phyloP scores from a whole-genome alignment of 2,329 filamentous ascomycete genomes.

The Hymenoscyphus infarciens region DNA sequence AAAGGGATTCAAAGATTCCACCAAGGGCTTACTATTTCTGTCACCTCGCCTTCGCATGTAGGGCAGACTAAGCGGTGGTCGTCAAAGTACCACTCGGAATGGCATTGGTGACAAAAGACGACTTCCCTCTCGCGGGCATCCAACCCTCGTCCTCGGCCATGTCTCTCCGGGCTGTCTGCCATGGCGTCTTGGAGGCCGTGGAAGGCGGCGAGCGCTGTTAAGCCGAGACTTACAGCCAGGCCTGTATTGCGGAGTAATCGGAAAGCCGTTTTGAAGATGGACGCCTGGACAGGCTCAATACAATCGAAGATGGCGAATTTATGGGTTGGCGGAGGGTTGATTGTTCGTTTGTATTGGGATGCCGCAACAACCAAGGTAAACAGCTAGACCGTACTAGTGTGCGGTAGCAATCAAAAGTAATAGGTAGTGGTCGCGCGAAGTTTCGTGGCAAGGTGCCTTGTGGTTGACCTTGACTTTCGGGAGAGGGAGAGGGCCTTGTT shows the following conservation, averaged over 20 bases:
- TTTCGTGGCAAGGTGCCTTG: not conserved
- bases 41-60: conserved; percentile 71
- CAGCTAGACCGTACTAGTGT: not conserved
- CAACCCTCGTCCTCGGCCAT: conserved; percentile 36
- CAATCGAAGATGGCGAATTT: not conserved
- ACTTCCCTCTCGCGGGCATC: conserved; percentile 60
- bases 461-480: conserved; percentile 3
- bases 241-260: conserved; percentile 51
- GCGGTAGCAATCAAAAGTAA: not conserved
- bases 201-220: conserved; percentile 54
- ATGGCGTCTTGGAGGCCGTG: conserved; percentile 45
- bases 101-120: conserved; percentile 81
- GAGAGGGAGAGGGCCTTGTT: not conserved
- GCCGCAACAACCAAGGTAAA: not conserved
- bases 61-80: conserved; percentile 70
- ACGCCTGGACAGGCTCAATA: conserved; percentile 6
- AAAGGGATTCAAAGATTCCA: not conserved
- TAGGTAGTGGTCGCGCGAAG: not conserved
- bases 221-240: conserved; percentile 56
- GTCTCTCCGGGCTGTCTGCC: conserved; percentile 29
- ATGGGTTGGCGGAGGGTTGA: not conserved
- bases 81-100: conserved; percentile 75
- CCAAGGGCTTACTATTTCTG: conserved; percentile 70
- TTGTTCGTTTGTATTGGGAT: not conserved
- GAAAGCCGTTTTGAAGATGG: conserved; percentile 48